Evolutionary conservation across 805 yeast species (phyloP).

Genomic region (Lipomyces spencermartinsiae): DNA sequence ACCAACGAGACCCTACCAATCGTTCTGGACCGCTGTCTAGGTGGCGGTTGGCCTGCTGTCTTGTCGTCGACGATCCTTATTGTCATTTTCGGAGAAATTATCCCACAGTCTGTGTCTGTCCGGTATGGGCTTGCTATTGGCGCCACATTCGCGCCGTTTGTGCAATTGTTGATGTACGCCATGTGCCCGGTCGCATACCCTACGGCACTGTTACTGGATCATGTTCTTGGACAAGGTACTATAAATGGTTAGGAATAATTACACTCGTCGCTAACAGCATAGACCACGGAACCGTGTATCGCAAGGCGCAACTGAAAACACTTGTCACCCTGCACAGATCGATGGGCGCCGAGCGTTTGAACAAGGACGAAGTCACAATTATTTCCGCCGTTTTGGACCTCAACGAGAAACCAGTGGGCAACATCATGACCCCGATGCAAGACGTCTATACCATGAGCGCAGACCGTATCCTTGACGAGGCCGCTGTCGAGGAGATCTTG

Average conservation of each 20-base stretch:
- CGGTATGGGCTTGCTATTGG: slow-evolving; percentile 93
- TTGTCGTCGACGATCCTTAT: slow-evolving; percentile 90
- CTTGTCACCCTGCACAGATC: slow-evolving; percentile 90
- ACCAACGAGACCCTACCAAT: slow-evolving; percentile 73
- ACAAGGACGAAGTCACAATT: slow-evolving; percentile 94
- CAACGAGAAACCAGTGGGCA: slow-evolving; percentile 85
- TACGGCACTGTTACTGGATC: slow-evolving; percentile 78
- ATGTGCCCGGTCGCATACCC: slow-evolving; percentile 96
- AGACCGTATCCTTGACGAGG: slow-evolving; percentile 80
- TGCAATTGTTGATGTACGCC: slow-evolving; percentile 78
- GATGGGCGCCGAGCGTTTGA: slow-evolving; percentile 93
- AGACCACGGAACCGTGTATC: slow-evolving; percentile 94
- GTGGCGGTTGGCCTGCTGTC: slow-evolving; percentile 98
- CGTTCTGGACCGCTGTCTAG: slow-evolving; percentile 87
- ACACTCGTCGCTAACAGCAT: background rate
- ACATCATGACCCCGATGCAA: slow-evolving; percentile 93
- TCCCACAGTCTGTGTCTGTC: slow-evolving; percentile 93
- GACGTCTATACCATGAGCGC: slow-evolving; percentile 88
- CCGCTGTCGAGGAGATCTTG: slow-evolving; percentile 84
- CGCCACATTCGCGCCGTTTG: slow-evolving; percentile 88
- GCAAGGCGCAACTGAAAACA: slow-evolving; percentile 90
- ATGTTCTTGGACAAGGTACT: slow-evolving; percentile 72
- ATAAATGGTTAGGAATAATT: background rate
- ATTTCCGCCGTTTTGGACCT: slow-evolving; percentile 91
- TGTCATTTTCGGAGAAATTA: slow-evolving; percentile 94